Evolutionary conservation across 1,284 basidiomycete genomes (phyloP), one percentile per base, ranked within the genome.

Genomic region (Tylopilus sp.): DNA sequence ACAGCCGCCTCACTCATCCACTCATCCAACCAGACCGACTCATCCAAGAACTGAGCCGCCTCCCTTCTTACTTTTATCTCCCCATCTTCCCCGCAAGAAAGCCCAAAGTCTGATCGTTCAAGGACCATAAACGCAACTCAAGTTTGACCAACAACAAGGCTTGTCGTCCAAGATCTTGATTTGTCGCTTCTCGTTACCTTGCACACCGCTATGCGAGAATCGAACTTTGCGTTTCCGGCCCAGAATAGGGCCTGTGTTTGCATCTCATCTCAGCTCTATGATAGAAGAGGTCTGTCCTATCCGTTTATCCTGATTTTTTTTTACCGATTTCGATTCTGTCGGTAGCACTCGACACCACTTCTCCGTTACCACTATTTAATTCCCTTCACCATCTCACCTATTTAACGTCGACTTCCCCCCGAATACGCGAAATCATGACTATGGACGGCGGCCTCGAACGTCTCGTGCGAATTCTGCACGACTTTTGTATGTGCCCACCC

Each of bases 381-480:
- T 97, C 94, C 41, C 85, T 99, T 51, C 94, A 92, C 45, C 93
- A 98, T 72, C 86, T 99, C 52, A 91, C 91, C 45, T 96, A 97
- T 72, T 87, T 99, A 59, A 97, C 95, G 7, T 94, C 94, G 2
- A 98, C 95, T 7, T 97, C 94, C 0, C 94, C 95, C 4, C 84
- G 94, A 54, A 98, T 99, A 72, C 85, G 95, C 46, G 96, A 99
- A 72, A 97, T 97, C 65, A 89, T 99, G 77, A 95, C 94, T 38
- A 85, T 91, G 76, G 95, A 99, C 68, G 95, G 95, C 52, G 95
- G 96, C 2, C 83, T 99, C 36, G 95, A 99, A 67, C 85, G 94
- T 21, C 84, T 99, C 34, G 89, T 99, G 30, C 85, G 90, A 52
- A 93, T 99, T 57, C 75, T 94, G n/a, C 85, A 88, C 63, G 86